phyloP scores from a whole-genome alignment of 306 rosid species.

The Ceratonia siliqua region DNA sequence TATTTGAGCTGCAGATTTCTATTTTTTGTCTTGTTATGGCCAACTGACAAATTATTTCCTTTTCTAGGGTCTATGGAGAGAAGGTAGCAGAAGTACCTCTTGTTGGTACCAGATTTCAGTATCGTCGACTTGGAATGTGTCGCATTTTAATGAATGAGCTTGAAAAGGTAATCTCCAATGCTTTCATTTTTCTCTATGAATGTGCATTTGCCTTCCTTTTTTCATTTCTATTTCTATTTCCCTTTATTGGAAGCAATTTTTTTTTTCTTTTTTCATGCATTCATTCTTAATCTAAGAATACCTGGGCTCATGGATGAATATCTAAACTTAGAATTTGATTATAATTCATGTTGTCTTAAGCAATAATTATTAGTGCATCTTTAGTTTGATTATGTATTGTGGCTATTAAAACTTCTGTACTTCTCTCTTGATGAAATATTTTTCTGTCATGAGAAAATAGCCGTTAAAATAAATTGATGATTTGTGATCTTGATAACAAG shows the following conservation, averaged over 20 bases:
- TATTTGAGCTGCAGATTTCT: constrained; percentile 21
- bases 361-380: neutral
- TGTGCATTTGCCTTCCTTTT: neutral
- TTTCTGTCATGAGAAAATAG: neutral
- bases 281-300: no score
- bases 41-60: constrained; percentile 21
- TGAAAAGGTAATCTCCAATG: constrained; percentile 60
- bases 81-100: constrained; percentile 91
- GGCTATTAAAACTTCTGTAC: neutral
- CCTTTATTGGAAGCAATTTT: neutral
- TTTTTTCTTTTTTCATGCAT: neutral
- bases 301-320: no score
- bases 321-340: no score
- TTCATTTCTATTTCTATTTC: neutral
- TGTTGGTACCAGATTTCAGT: constrained; percentile 71
- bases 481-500: neutral
- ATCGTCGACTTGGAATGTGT: constrained; percentile 92
- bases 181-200: neutral
- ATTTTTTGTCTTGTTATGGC: neutral
- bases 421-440: neutral
- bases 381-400: neutral
- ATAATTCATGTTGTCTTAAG: neutral
- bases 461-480: neutral
- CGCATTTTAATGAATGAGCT: constrained; percentile 75
- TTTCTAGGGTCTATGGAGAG: constrained; percentile 67